Evolutionary conservation across 371 early-diverging fungal species (phyloP), one percentile per base, ranked within the genome.

Genomic region (Lichtheimia hyalospora): DNA sequence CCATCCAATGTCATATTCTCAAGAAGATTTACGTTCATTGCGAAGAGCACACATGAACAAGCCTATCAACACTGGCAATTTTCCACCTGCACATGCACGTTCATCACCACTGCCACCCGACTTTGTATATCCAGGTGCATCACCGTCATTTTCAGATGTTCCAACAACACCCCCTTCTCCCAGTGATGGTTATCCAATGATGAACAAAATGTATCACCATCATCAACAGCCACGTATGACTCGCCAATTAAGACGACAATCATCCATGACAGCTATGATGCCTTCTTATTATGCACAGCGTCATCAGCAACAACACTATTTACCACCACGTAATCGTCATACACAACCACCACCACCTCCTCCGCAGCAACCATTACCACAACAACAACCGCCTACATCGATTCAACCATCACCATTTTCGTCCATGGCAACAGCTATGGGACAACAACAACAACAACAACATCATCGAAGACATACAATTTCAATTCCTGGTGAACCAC

Each of bases 11-110:
- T 67, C 66, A 5, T 60, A 65, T 34, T 65, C 67, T 13, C 62
- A 62, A 51, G 67, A 62, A 54, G 67, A 67, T 52, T 40, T 67
- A 20, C 62, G 67, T 18, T 55, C 62, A 3, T 14, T 55, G 23
- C 42, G 56, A 41, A 20, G 56, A 27, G 56, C 56, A 44, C 56
- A 55, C n/a, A 58, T 61, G 61, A 57, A 52, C 28, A 66, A 49
- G 21, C 66, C 62, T n/a, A 52, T 54, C 41, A 54, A 49, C n/a
- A 54, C 41, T 18, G 42, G 61, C 14, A 58, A 64, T 23, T 64
- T 48, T 23, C 64, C 64, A 12, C 57, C 64, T 8, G 52, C 64
- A 14, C 57, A 56, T 23, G 27, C 56, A 56, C 49, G 52, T 2
- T 49, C 55, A 6, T 25, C 54, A 6, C 48, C 48, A 39, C 23